A percentile compares a stretch with the other conserved stretches of the same genome.
Conservation (phyloP, 106 monocot species). For the Chionographis japonica region DNA sequence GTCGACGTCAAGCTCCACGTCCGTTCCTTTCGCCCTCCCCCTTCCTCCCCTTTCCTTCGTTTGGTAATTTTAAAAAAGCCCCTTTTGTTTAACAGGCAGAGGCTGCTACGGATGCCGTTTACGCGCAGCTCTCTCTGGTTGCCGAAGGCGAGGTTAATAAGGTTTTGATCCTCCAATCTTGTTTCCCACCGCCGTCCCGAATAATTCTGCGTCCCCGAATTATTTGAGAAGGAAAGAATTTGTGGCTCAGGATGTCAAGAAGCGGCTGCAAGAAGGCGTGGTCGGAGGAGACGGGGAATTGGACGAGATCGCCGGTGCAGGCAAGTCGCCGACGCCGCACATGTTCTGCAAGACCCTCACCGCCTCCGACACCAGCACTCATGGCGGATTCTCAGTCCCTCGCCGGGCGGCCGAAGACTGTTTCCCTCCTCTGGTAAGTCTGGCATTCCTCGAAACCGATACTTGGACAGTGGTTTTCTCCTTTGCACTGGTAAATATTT, state of each 20-base stretch:
- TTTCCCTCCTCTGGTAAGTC: conserved; percentile 85
- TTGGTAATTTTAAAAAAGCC: not conserved
- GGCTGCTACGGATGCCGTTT: conserved; percentile 72
- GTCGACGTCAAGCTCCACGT: conserved; percentile 82
- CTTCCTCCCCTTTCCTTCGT: not conserved
- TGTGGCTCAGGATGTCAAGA: conserved; percentile 29
- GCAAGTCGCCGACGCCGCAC: conserved; percentile 47
- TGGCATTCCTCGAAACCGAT: not conserved
- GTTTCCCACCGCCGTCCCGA: no score
- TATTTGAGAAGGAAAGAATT: no score
- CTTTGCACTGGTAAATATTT: not conserved
- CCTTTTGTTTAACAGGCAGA: conserved; percentile 81
- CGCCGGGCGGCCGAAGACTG: conserved; percentile 96
- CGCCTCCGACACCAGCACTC: conserved; percentile 96
- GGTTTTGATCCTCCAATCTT: no score
- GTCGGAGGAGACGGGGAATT: conserved; percentile 22
- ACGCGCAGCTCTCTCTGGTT: conserved; percentile 67
- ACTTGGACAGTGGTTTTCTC: not conserved
- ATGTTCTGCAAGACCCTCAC: conserved; percentile 99
- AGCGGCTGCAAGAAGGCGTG: conserved; percentile 14
- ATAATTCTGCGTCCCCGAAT: no score
- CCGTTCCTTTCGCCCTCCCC: conserved; percentile 7
- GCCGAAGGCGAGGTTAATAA: conserved; percentile 50
- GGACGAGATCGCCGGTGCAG: conserved; percentile 24
- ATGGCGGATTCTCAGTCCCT: conserved; percentile 97